Evolutionary conservation across 2,329 filamentous ascomycete genomes (phyloP).

Genomic region (Microdochium trichocladiopsis): DNA sequence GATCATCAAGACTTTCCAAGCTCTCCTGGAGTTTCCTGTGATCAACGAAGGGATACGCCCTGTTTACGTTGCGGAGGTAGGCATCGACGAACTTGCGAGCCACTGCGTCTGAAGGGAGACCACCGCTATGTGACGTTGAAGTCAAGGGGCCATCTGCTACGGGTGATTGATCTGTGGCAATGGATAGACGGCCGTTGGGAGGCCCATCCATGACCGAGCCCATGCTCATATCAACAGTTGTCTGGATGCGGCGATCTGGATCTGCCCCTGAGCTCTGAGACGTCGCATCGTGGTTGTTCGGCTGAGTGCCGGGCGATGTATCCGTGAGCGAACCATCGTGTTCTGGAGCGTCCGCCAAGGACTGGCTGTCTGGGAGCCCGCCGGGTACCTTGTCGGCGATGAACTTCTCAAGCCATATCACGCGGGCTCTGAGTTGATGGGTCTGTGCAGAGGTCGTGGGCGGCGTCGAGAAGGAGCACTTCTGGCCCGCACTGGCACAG

Average conservation of each 20-base stretch:
- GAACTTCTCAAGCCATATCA: slow-evolving; percentile 30
- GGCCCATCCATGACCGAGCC: slow-evolving; percentile 2
- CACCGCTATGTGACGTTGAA: not conserved
- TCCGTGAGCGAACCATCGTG: slow-evolving; percentile 8
- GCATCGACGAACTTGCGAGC: slow-evolving; percentile 30
- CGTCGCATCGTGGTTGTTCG: not conserved
- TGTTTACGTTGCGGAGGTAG: slow-evolving; percentile 37
- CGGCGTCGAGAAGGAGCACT: slow-evolving; percentile 26
- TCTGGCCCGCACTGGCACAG: slow-evolving; percentile 28
- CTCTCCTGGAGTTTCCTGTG: slow-evolving; percentile 23
- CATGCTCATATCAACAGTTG: slow-evolving; percentile 1
- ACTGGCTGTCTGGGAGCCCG: slow-evolving; percentile 19
- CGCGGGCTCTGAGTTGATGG: slow-evolving; percentile 28
- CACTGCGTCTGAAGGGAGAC: slow-evolving; percentile 12
- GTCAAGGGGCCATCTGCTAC: too few species aligned
- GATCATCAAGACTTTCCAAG: slow-evolving; percentile 20
- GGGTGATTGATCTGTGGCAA: not conserved
- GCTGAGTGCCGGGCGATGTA: slow-evolving; percentile 1
- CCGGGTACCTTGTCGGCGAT: slow-evolving; percentile 24
- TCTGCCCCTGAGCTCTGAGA: not conserved
- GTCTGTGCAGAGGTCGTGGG: slow-evolving; percentile 22
- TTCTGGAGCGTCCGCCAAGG: slow-evolving; percentile 27
- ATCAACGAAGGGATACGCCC: slow-evolving; percentile 37
- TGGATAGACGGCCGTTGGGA: not conserved
- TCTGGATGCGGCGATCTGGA: not conserved